phyloP scores from a whole-genome alignment of 2,329 filamentous ascomycete species.

The Monosporascus sp. region DNA sequence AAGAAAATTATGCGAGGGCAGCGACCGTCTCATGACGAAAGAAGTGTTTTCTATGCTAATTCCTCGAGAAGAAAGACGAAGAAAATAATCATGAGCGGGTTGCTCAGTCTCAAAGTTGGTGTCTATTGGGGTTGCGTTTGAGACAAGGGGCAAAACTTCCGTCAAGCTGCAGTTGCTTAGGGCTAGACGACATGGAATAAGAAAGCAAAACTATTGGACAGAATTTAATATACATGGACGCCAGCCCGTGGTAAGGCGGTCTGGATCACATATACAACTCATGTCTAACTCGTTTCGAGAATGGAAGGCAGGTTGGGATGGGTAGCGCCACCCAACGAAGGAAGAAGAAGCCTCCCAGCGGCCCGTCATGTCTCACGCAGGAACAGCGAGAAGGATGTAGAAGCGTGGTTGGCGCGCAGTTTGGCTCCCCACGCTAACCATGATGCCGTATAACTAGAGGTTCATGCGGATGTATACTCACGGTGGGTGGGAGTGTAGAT shows the following conservation, averaged over 20 bases:
- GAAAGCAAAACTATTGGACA: background rate
- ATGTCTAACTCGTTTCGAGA: background rate
- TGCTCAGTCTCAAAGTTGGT: background rate
- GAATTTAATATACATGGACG: background rate
- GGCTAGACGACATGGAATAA: no score
- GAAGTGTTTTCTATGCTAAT: no score
- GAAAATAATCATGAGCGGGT: background rate
- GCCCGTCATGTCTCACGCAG: background rate
- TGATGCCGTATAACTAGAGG: background rate
- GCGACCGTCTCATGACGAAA: no score
- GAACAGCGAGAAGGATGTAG: background rate
- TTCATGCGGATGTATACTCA: background rate
- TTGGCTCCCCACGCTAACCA: background rate
- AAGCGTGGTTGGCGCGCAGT: background rate
- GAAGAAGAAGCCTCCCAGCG: background rate
- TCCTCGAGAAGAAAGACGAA: no score
- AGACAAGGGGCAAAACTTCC: background rate
- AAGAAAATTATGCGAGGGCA: no score
- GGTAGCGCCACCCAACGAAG: background rate
- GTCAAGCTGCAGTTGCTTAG: background rate
- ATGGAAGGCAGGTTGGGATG: background rate
- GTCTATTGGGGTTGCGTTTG: background rate
- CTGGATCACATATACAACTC: background rate
- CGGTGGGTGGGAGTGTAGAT: background rate
- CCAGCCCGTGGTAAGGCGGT: background rate